Evolutionary conservation across 2,329 filamentous ascomycete genomes (phyloP).

Genomic region (Ramichloridium luteum): DNA sequence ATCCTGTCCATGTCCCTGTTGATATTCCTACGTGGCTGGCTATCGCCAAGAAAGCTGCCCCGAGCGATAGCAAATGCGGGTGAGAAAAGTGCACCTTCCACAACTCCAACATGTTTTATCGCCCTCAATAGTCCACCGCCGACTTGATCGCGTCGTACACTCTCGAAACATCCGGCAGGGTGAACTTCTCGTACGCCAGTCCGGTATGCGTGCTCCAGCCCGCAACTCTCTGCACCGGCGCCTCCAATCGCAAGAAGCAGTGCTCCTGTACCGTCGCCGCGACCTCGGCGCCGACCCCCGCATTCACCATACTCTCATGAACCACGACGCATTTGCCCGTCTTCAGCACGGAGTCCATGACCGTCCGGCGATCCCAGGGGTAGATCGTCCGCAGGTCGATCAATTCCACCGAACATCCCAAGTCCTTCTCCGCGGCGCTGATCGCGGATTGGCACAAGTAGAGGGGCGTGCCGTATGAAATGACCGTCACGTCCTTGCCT

Average conservation of each 20-base stretch:
- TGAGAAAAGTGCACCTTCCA: too few relatives aligned
- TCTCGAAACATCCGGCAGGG: constrained; percentile 73
- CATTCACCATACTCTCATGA: constrained; percentile 85
- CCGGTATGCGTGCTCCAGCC: constrained; percentile 84
- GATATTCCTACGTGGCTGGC: too few relatives aligned
- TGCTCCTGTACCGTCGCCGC: constrained; percentile 79
- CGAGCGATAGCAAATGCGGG: too few relatives aligned
- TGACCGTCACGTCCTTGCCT: constrained; percentile 67
- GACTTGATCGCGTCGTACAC: constrained; percentile 40
- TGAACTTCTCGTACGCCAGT: constrained; percentile 56
- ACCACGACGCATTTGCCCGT: constrained; percentile 80
- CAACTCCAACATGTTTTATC: too few relatives aligned
- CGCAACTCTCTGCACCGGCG: constrained; percentile 70
- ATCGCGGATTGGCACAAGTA: constrained; percentile 75
- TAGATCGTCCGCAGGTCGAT: constrained; percentile 83
- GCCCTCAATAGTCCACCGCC: constrained; percentile 31
- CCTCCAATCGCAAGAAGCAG: constrained; percentile 73
- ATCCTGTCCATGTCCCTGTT: too few relatives aligned
- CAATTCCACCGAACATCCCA: constrained; percentile 67
- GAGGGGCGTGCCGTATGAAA: constrained; percentile 81
- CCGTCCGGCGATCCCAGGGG: constrained; percentile 75
- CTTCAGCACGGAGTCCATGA: constrained; percentile 73
- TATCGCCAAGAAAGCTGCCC: too few relatives aligned
- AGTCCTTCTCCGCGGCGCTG: constrained; percentile 59
- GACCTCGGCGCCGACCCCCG: constrained; percentile 78